Conservation (phyloP, 2,329 filamentous ascomycete genomes). For the Talaromyces islandicus region DNA sequence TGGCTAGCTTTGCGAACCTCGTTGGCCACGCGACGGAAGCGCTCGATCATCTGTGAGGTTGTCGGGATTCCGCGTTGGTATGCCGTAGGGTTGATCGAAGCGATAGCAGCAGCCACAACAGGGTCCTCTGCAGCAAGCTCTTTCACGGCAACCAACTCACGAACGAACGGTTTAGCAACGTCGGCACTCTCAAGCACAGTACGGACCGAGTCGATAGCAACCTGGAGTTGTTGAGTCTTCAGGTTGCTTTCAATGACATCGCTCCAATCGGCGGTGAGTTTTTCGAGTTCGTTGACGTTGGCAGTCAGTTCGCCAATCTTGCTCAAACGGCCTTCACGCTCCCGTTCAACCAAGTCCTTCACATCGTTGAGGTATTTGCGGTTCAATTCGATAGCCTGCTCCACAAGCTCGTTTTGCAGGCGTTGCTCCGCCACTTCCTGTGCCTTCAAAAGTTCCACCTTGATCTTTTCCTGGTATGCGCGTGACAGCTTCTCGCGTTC, state of each 20-base stretch:
- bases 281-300: conserved; percentile 76
- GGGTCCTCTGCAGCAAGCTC: conserved; percentile 79
- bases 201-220: conserved; percentile 89
- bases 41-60: conserved; percentile 79
- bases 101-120: conserved; percentile 87
- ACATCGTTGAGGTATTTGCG: conserved; percentile 75
- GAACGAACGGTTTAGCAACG: conserved; percentile 77
- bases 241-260: conserved; percentile 84
- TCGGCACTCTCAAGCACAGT: conserved; percentile 70
- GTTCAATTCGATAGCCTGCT: conserved; percentile 87
- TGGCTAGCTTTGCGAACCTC: conserved; percentile 94
- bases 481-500: conserved; percentile 76
- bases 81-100: conserved; percentile 87
- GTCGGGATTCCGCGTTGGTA: conserved; percentile 90
- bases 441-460: conserved; percentile 71
- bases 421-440: conserved; percentile 76
- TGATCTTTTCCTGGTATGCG: conserved; percentile 73
- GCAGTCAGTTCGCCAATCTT: conserved; percentile 74
- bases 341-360: conserved; percentile 74
- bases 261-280: conserved; percentile 84
- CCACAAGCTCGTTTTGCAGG: conserved; percentile 75
- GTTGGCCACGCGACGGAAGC: conserved; percentile 84
- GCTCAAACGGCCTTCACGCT: conserved; percentile 79
- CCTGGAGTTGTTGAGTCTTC: conserved; percentile 90
- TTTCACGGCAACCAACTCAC: conserved; percentile 89